A percentile compares a stretch with the other conserved stretches of the same genome.
Conservation (phyloP, 768 basidiomycete species). For the Hypholoma fasciculare region DNA sequence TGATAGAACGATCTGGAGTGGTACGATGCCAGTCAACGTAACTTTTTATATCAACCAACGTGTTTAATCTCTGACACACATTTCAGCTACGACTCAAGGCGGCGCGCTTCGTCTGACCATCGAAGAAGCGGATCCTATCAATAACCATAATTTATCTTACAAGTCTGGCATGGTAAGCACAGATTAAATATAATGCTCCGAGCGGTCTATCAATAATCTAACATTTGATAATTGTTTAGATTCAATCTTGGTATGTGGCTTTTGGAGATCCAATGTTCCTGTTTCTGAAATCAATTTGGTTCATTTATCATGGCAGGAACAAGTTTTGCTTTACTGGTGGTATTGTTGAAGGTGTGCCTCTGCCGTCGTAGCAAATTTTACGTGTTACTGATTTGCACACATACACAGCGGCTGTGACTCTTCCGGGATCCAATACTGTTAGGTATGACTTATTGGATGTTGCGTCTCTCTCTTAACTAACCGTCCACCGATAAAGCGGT, state of each 20-base stretch:
- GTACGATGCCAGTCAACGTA: slow-evolving; percentile 53
- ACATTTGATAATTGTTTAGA: slow-evolving; percentile 11
- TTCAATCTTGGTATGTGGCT: slow-evolving; percentile 29
- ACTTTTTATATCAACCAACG: background rate
- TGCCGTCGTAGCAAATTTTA: background rate
- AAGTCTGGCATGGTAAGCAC: slow-evolving; percentile 36
- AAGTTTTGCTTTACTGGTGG: slow-evolving; percentile 75
- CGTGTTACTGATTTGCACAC: background rate
- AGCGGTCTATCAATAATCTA: background rate
- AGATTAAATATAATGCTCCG: slow-evolving; percentile 5
- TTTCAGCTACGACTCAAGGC: slow-evolving; percentile 54
- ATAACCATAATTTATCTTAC: slow-evolving; percentile 68
- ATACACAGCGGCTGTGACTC: slow-evolving; percentile 27
- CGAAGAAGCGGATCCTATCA: slow-evolving; percentile 37
- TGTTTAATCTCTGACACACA: background rate
- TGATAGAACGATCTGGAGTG: slow-evolving; percentile 60
- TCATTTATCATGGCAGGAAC: slow-evolving; percentile 22
- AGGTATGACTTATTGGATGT: slow-evolving; percentile 16
- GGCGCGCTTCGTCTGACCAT: slow-evolving; percentile 73
- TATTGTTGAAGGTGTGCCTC: slow-evolving; percentile 40
- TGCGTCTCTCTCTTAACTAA: background rate
- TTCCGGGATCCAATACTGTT: slow-evolving; percentile 31
- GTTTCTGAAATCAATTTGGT: background rate
- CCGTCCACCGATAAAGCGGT: slow-evolving; percentile 22
- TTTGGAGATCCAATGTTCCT: background rate